Percentiles rank a stretch among this genome's conserved stretches.
phyloP scores from a whole-genome alignment of 1,284 basidiomycete genomes.

The Cutaneotrichosporon cutaneum region DNA sequence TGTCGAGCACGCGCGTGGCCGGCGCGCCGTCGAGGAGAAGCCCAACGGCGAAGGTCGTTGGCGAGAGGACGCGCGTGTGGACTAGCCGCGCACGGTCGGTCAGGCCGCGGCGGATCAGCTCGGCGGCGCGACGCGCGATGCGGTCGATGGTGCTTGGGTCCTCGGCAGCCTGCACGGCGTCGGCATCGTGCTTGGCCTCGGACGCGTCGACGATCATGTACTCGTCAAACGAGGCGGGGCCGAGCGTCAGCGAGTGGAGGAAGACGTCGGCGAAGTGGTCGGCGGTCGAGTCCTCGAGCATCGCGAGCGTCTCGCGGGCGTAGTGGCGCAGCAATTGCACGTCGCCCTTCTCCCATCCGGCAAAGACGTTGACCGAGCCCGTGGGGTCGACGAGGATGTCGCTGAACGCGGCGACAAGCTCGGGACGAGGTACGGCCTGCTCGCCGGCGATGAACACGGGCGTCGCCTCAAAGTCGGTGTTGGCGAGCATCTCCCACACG shows the following conservation, averaged over 20 bases:
- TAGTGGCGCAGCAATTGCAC: conserved; percentile 64
- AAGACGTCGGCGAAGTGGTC: conserved; percentile 52
- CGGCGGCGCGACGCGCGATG: conserved; percentile 60
- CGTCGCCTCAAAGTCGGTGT: conserved; percentile 66
- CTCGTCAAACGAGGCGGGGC: conserved; percentile 67
- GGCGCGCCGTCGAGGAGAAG: conserved; percentile 68
- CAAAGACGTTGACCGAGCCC: conserved; percentile 77
- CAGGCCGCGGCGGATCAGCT: conserved; percentile 65
- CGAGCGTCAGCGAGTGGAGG: conserved; percentile 49
- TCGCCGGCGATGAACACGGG: conserved; percentile 62
- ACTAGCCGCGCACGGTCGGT: conserved; percentile 65
- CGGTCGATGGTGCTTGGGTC: conserved; percentile 62
- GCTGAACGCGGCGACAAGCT: conserved; percentile 45
- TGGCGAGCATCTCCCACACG: conserved; percentile 56
- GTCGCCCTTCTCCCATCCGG: conserved; percentile 64
- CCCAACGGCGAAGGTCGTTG: conserved; percentile 61
- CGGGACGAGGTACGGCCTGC: conserved; percentile 43
- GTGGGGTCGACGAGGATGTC: conserved; percentile 74
- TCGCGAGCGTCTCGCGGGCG: conserved; percentile 65
- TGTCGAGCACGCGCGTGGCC: conserved; percentile 80
- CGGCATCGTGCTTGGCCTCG: conserved; percentile 1
- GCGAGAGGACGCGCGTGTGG: conserved; percentile 57
- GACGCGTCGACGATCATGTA: conserved; percentile 71
- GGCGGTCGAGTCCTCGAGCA: conserved; percentile 57
- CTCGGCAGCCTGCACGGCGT: conserved; percentile 52